Evolutionary conservation across 768 basidiomycete genomes (phyloP), one percentile per base, ranked within the genome.

Genomic region (Boletus sensibilis): DNA sequence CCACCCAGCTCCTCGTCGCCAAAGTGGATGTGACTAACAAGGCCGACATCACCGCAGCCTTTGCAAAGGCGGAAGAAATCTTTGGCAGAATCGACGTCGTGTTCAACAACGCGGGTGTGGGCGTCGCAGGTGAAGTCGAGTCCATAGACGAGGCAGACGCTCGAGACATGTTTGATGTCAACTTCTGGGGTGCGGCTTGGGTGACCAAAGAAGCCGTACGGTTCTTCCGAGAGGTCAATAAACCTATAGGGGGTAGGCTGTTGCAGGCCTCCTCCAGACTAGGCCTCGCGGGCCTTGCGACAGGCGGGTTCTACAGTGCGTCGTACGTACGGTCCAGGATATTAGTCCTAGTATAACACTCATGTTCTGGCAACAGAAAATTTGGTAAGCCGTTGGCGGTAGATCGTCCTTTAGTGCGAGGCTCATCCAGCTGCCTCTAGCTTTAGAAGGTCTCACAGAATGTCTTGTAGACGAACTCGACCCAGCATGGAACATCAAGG

Each of bases 51-150:
- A 14, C 34, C 1, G 45, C 58, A 4, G 75, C 71, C 1, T 76
- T 76, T 59, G 40, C 40, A 7, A 44, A 51, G 47, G 66, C 68
- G 1, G 39, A 68, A 23, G 49, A 58, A 18, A 49, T 49, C 4
- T 76, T 77, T 55, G 73, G 73, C 16, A 59, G 68, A 23, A 58
- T 75, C 20, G 75, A 77, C 35, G 69, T 75, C 47, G 75, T 76
- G 20, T 72, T 73, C 59, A 74, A 68, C 62, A 76, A 74, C 42
- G 73, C 74, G 1, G 76, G 71, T 12, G 37, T 44, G 49, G 60
- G 8, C 63, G 55, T 50, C n/a, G 25, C 65, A 2, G 69, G 65
- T 0, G 76, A 79, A 56, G 53, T 75, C n/a, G 79, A 78, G 62
- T 68, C 57, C 10, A 49, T 67, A 13, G 61, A 64, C 16, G 73